phyloP scores from a whole-genome alignment of 352 stramenopile species.

The Phytophthora sansomeana region DNA sequence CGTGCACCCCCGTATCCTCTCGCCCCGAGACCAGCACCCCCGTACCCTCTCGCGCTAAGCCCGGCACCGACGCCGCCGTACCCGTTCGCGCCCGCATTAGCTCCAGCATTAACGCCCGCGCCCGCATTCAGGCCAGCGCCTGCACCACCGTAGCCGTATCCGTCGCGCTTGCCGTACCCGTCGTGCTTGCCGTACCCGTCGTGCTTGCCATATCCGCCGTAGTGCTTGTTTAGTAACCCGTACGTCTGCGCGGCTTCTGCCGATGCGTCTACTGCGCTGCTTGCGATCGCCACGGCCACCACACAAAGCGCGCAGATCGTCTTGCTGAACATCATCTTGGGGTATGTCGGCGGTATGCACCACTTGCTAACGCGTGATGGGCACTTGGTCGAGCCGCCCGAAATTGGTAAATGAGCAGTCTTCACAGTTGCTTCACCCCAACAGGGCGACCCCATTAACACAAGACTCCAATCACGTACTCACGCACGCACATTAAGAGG shows the following conservation, averaged over 20 bases:
- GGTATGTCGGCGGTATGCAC: too few species aligned
- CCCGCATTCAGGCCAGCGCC: neutral
- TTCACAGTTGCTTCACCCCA: constrained; percentile 3
- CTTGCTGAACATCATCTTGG: constrained; percentile 31
- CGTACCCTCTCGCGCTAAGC: neutral
- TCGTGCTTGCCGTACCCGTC: too few species aligned
- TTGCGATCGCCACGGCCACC: constrained; percentile 7
- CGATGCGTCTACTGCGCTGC: constrained; percentile 9
- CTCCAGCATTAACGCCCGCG: neutral
- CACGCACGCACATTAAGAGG: neutral
- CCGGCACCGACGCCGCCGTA: neutral
- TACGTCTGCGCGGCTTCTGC: constrained; percentile 16
- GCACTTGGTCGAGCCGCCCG: neutral
- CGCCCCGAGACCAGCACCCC: neutral
- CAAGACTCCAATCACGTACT: too few species aligned
- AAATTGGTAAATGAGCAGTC: constrained; percentile 22
- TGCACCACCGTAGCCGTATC: constrained; percentile 7
- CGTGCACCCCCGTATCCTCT: too few species aligned
- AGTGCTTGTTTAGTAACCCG: constrained; percentile 9
- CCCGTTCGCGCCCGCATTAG: neutral
- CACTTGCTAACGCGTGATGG: neutral
- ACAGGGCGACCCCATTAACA: too few species aligned
- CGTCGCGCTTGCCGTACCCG: neutral
- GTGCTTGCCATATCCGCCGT: constrained; percentile 7
- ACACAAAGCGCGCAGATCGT: constrained; percentile 25